These are phyloP conservation scores for Diaporthe batatas DNA, from an alignment of 2,329 filamentous ascomycete species.

Conservation along the genomic window DNA sequence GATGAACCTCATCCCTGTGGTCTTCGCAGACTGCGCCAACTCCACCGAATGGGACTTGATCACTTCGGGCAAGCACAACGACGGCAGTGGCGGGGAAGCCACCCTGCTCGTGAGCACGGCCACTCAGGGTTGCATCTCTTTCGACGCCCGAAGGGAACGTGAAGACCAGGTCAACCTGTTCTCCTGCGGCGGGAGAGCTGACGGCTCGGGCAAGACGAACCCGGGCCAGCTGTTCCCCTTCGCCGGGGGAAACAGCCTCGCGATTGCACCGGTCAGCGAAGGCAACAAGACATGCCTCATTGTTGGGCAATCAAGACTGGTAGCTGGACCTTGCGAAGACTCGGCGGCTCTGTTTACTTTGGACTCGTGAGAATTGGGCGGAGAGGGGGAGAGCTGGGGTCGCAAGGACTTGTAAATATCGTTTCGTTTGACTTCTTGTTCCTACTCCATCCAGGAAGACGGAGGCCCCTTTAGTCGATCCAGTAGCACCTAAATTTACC, in stretches of 20 bases:
- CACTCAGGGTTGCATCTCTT: slow-evolving; percentile 66
- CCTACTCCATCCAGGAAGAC: neutral
- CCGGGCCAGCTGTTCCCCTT: slow-evolving; percentile 57
- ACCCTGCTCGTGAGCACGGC: slow-evolving; percentile 63
- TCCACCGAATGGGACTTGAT: slow-evolving; percentile 61
- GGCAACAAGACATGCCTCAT: slow-evolving; percentile 59
- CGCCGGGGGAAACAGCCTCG: slow-evolving; percentile 56
- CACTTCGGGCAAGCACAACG: slow-evolving; percentile 63
- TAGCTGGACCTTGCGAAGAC: slow-evolving; percentile 50
- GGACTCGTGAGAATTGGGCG: slow-evolving; percentile 23
- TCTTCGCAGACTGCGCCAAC: slow-evolving; percentile 59
- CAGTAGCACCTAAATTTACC: slow-evolving; percentile 14
- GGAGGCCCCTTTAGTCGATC: slow-evolving; percentile 5
- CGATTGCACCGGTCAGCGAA: slow-evolving; percentile 60
- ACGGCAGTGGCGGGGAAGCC: slow-evolving; percentile 52
- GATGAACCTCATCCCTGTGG: slow-evolving; percentile 65
- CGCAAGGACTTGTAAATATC: neutral
- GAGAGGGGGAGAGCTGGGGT: neutral
- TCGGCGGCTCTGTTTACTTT: slow-evolving; percentile 51
- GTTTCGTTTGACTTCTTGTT: slow-evolving; percentile 14
- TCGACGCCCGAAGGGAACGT: slow-evolving; percentile 58
- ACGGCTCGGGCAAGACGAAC: slow-evolving; percentile 33
- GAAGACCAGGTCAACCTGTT: slow-evolving; percentile 65
- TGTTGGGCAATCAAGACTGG: slow-evolving; percentile 50
- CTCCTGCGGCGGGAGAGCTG: slow-evolving; percentile 61